Percentiles rank a stretch among this genome's conserved stretches.
These are phyloP conservation scores for Globisporangium perplexum DNA, from an alignment of 352 stramenopile species.

Conservation along the genomic window DNA sequence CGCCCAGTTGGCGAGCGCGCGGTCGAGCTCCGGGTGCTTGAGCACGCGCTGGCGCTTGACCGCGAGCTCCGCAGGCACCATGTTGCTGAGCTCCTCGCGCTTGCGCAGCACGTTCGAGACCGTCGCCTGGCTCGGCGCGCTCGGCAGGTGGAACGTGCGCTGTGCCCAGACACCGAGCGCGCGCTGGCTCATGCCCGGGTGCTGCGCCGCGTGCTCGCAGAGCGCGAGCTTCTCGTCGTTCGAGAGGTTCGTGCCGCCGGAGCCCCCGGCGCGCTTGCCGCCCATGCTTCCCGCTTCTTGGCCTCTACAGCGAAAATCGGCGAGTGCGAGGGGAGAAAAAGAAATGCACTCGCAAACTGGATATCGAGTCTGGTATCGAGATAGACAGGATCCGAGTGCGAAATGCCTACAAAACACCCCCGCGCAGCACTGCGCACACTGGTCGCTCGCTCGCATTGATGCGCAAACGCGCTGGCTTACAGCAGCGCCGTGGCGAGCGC, in stretches of 20 bases:
- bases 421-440: neutral
- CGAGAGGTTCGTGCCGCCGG: conserved; percentile 2
- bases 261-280: neutral
- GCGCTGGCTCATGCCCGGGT: conserved; percentile 7
- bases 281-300: neutral
- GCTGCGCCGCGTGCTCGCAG: conserved; percentile 6
- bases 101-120: conserved; percentile 55
- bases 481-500: conserved; percentile 17
- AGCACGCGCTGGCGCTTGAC: conserved; percentile 34
- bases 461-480: conserved; percentile 14
- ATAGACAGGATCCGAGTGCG: neutral
- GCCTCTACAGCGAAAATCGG: neutral
- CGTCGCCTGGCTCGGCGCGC: conserved; percentile 42
- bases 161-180: conserved; percentile 29
- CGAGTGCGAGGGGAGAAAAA: neutral
- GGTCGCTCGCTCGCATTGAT: neutral
- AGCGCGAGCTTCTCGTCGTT: conserved; percentile 13
- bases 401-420: too few relatives aligned
- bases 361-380: neutral
- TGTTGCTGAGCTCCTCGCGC: conserved; percentile 31
- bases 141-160: conserved; percentile 38
- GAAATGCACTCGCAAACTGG: neutral
- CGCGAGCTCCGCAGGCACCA: conserved; percentile 24
- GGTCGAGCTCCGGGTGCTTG: conserved; percentile 49
- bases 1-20: conserved; percentile 37